These are phyloP conservation scores for Lachancea meyersii DNA, from an alignment of 805 yeast genomes.

Conservation along the genomic window DNA sequence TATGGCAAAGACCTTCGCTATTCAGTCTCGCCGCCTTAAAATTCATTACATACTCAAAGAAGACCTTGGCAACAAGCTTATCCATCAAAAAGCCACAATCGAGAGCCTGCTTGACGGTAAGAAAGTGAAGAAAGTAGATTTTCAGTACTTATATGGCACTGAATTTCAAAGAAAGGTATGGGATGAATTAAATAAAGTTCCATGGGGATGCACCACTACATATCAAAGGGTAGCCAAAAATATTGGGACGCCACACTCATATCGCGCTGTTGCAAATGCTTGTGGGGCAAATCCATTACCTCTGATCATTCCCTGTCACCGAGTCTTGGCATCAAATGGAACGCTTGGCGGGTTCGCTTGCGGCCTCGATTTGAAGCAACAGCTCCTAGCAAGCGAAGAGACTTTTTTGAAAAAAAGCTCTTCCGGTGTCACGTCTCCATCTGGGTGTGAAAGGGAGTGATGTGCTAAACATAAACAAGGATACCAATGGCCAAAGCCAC, in stretches of 20 bases:
- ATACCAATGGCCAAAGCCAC: conserved; percentile 10
- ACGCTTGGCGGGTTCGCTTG: conserved; percentile 37
- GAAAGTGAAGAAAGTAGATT: background rate
- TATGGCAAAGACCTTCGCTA: background rate
- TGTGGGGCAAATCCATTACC: conserved; percentile 38
- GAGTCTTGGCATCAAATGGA: conserved; percentile 33
- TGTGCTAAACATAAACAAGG: background rate
- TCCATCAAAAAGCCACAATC: background rate
- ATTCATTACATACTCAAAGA: background rate
- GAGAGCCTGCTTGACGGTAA: background rate
- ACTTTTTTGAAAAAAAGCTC: background rate
- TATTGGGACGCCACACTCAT: conserved; percentile 29
- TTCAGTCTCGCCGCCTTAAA: background rate
- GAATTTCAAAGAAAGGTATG: conserved; percentile 36
- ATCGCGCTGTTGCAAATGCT: conserved; percentile 39
- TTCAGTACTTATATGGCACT: conserved; percentile 33
- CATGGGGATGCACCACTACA: conserved; percentile 29
- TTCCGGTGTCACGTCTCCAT: background rate
- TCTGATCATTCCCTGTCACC: conserved; percentile 40
- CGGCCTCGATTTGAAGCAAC: conserved; percentile 33
- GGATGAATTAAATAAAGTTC: conserved; percentile 30
- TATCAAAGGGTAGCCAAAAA: conserved; percentile 33
- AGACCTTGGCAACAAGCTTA: background rate
- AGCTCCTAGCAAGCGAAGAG: background rate
- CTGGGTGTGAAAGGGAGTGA: background rate